phyloP scores from a whole-genome alignment of 179 eudicot genomes.

The Carnegiea gigantea region DNA sequence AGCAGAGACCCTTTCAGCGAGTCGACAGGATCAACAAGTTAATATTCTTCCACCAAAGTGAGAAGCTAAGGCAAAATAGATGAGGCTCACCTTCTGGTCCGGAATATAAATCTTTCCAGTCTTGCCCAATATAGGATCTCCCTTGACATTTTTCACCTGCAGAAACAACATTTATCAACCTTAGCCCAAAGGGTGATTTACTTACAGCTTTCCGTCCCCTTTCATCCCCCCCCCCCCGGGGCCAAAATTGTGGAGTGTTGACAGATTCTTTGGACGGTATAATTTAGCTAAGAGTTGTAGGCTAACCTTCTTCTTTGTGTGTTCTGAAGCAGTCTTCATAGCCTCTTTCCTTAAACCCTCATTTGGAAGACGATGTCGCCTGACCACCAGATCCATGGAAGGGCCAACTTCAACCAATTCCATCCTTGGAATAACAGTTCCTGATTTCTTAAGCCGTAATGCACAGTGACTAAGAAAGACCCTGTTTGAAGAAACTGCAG shows the following conservation, averaged over 20 bases:
- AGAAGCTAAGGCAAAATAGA: not conserved
- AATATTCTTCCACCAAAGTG: too few relatives aligned
- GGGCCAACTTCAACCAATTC: constrained; percentile 95
- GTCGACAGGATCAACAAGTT: too few relatives aligned
- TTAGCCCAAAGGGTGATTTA: not conserved
- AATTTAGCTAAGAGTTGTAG: not conserved
- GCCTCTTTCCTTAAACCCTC: constrained; percentile 72
- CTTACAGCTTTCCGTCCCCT: not conserved
- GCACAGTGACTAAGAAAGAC: constrained; percentile 82
- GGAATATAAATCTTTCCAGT: constrained; percentile 86
- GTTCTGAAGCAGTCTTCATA: constrained; percentile 63
- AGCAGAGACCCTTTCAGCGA: too few relatives aligned
- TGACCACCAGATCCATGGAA: constrained; percentile 78
- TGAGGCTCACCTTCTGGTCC: constrained; percentile 66
- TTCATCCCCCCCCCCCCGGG: not conserved
- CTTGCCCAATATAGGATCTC: constrained; percentile 71
- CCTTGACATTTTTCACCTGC: constrained; percentile 83
- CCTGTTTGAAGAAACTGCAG: constrained; percentile 66
- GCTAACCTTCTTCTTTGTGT: constrained; percentile 74
- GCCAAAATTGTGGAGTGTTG: not conserved
- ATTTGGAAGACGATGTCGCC: constrained; percentile 81
- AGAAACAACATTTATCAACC: constrained; percentile 2
- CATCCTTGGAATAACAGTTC: constrained; percentile 67
- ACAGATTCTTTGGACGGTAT: not conserved
- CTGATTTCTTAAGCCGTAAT: constrained; percentile 75